Conservation (phyloP, 306 rosid species). For the Gastrolobium bilobum region DNA sequence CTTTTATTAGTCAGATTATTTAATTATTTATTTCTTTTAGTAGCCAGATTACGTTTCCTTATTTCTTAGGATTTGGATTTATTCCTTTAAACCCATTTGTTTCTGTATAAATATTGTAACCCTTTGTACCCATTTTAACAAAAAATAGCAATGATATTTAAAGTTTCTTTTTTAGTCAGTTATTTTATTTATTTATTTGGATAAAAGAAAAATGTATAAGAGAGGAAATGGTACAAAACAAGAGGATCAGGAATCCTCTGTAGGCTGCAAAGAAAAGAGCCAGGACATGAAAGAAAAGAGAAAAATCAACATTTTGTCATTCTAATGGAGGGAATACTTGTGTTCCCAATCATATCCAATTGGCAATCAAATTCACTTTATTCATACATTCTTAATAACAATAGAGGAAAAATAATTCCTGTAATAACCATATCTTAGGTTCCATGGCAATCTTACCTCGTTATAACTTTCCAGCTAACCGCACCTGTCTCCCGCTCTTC, state of each 20-base stretch:
- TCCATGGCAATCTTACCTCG: conserved; percentile 59
- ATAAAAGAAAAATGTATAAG: not conserved
- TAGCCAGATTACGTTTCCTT: too few relatives aligned
- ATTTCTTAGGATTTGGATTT: too few relatives aligned
- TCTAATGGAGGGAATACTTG: conserved; percentile 17
- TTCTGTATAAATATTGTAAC: too few relatives aligned
- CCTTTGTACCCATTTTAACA: too few relatives aligned
- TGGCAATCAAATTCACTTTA: not conserved
- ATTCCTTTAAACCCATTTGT: too few relatives aligned
- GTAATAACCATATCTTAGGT: conserved; percentile 5
- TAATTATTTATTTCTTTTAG: too few relatives aligned
- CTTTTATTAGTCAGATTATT: too few relatives aligned
- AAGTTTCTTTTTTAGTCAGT: too few relatives aligned
- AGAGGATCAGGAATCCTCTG: not conserved
- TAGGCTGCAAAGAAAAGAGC: not conserved
- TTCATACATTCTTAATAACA: not conserved
- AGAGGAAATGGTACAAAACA: not conserved
- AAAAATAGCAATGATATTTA: too few relatives aligned
- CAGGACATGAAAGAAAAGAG: not conserved
- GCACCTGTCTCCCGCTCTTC: conserved; percentile 93
- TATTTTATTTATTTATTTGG: not conserved
- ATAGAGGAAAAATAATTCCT: not conserved
- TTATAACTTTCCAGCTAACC: conserved; percentile 80
- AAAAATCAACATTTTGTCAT: not conserved
- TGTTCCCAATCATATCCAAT: not conserved